phyloP scores from a whole-genome alignment of 73 alveolate genomes.

The Uronychia setigera region DNA sequence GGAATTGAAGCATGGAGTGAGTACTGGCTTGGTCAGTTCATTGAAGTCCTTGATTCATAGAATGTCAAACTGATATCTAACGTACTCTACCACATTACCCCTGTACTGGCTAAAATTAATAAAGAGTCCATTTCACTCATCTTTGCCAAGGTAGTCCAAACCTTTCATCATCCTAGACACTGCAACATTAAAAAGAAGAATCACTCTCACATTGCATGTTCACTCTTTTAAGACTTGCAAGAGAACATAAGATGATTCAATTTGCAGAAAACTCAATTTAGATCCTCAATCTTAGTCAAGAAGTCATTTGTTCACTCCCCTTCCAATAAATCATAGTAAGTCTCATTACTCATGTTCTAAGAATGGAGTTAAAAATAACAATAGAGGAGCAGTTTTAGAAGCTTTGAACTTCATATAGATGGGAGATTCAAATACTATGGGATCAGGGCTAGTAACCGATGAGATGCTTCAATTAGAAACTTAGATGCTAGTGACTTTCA shows the following conservation, averaged over 20 bases:
- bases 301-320: too few relatives aligned
- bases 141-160: background rate
- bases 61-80: background rate
- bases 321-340: too few relatives aligned
- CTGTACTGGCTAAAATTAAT: background rate
- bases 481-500: background rate
- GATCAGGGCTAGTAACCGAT: background rate
- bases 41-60: background rate
- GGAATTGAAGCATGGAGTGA: background rate
- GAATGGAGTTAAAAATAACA: background rate
- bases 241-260: background rate
- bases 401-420: background rate
- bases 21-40: background rate
- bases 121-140: background rate
- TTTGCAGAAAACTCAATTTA: background rate
- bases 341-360: too few relatives aligned
- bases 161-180: background rate
- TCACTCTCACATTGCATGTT: background rate
- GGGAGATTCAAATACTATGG: background rate
- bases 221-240: background rate
- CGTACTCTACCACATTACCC: background rate
- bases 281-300: background rate
- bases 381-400: background rate
- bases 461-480: background rate
- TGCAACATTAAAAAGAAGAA: background rate